These are phyloP conservation scores for Metschnikowia anglica DNA, from an alignment of 805 yeast species.

Conservation along the genomic window DNA sequence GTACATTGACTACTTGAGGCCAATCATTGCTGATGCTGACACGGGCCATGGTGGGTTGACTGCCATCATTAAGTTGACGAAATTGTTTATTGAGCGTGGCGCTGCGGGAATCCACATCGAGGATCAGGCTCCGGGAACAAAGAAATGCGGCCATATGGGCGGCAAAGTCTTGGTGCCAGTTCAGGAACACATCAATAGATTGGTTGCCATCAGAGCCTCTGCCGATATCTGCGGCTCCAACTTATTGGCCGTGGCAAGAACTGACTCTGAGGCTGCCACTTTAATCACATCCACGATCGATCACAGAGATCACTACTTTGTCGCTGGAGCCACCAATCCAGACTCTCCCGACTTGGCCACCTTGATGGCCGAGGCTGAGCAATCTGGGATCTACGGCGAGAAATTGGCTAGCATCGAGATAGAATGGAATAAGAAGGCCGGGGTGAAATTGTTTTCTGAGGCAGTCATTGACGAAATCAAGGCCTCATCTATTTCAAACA, in stretches of 20 bases:
- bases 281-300: conserved; percentile 91
- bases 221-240: conserved; percentile 92
- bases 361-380: conserved; percentile 80
- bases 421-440: conserved; percentile 81
- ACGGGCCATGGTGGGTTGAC: conserved; percentile 99
- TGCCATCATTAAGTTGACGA: conserved; percentile 92
- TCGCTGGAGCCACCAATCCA: conserved; percentile 89
- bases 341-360: conserved; percentile 69
- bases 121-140: conserved; percentile 98
- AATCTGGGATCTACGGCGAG: conserved; percentile 67
- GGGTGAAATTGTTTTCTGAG: conserved; percentile 83
- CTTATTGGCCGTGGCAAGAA: conserved; percentile 86
- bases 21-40: conserved; percentile 96
- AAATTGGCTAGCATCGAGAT: conserved; percentile 71
- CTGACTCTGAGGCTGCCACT: conserved; percentile 98
- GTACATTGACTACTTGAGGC: conserved; percentile 85
- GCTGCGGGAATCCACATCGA: conserved; percentile 99
- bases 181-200: conserved; percentile 94
- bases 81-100: conserved; percentile 94
- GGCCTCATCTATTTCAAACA: conserved; percentile 55
- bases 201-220: conserved; percentile 90
- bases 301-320: conserved; percentile 88
- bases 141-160: conserved; percentile 99
- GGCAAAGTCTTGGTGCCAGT: conserved; percentile 97
- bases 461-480: conserved; percentile 85